These are phyloP conservation scores for Ormosia emarginata DNA, from an alignment of 306 rosid species.

Conservation along the genomic window DNA sequence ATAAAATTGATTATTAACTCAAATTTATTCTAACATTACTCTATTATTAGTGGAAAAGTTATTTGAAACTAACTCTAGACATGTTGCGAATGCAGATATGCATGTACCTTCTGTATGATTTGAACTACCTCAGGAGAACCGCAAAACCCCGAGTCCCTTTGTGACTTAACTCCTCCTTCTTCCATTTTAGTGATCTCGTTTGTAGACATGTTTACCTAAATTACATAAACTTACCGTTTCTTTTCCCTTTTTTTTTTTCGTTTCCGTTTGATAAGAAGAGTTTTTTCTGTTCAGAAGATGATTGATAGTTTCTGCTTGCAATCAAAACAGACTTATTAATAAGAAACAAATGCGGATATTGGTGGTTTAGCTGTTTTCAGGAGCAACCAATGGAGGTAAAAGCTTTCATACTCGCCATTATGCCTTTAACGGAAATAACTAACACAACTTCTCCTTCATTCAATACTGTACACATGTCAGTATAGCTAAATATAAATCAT, in stretches of 20 bases:
- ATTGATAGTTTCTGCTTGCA: not conserved
- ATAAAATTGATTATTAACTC: too few relatives aligned
- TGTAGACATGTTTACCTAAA: slow-evolving; percentile 30
- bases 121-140: slow-evolving; percentile 34
- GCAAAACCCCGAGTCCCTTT: not conserved
- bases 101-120: slow-evolving; percentile 46
- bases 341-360: not conserved
- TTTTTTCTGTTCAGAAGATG: not conserved
- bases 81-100: not conserved
- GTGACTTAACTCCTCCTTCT: slow-evolving; percentile 9
- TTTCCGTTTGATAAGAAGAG: not conserved
- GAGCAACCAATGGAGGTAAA: slow-evolving; percentile 19
- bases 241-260: not conserved
- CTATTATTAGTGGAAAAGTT: not conserved
- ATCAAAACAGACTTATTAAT: not conserved
- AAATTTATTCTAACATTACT: too few relatives aligned
- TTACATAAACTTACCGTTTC: not conserved
- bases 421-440: not conserved
- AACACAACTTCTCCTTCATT: slow-evolving; percentile 14
- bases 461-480: slow-evolving; percentile 1
- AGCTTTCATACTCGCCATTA: not conserved
- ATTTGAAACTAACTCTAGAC: not conserved
- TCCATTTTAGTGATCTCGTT: slow-evolving; percentile 26
- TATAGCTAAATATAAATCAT: slow-evolving; percentile 3
- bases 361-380: slow-evolving; percentile 19